Evolutionary conservation across 2,329 filamentous ascomycete species (phyloP).

Genomic region (Magnaporthiopsis incrustans): DNA sequence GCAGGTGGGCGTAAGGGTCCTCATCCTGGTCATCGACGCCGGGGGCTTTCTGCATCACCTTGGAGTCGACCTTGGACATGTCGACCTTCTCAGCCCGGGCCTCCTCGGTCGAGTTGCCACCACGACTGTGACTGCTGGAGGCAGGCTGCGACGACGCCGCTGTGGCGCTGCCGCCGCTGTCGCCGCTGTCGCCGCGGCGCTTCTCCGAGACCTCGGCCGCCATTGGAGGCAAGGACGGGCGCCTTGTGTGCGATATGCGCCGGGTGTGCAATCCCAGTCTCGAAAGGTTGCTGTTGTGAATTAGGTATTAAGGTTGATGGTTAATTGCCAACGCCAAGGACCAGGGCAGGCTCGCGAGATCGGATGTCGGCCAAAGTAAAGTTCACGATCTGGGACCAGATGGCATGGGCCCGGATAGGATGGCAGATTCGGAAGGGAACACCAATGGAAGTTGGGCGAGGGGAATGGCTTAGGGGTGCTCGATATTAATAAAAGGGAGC

Average conservation of each 20-base stretch:
- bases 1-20: conserved; percentile 52
- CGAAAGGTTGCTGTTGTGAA: neutral
- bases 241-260: neutral
- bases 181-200: conserved; percentile 8
- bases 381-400: neutral
- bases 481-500: neutral
- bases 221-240: conserved; percentile 1
- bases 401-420: neutral
- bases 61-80: conserved; percentile 36
- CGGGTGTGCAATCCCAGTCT: neutral
- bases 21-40: conserved; percentile 29
- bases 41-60: conserved; percentile 20
- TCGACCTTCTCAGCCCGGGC: conserved; percentile 16
- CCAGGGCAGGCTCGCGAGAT: neutral
- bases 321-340: neutral
- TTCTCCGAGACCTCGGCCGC: conserved; percentile 12
- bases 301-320: no score
- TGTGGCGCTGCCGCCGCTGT: conserved; percentile 12
- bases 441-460: neutral
- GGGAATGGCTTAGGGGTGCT: neutral
- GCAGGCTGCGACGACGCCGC: neutral
- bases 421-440: neutral
- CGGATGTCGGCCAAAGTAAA: neutral
- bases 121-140: neutral
- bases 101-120: conserved; percentile 7